phyloP scores from a whole-genome alignment of 140 eudicot species.

The Anethum foeniculum region DNA sequence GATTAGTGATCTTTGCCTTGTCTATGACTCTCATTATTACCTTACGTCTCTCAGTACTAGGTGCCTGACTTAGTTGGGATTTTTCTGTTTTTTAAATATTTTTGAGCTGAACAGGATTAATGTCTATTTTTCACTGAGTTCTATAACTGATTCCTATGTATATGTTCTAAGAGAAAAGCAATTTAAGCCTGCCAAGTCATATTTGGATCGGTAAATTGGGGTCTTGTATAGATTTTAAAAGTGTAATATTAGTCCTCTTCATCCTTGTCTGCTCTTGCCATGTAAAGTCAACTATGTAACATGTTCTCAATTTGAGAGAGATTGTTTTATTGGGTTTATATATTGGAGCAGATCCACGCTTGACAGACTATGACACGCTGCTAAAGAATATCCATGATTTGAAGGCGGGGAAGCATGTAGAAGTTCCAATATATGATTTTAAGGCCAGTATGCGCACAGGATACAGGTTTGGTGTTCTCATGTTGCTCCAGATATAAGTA shows the following conservation, averaged over 20 bases:
- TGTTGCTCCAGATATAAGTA: not conserved
- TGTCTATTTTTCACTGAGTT: not conserved
- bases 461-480: constrained; percentile 46
- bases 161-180: not conserved
- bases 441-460: constrained; percentile 88
- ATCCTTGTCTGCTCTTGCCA: not conserved
- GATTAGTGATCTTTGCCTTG: not conserved
- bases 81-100: not conserved
- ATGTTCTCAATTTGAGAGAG: not conserved
- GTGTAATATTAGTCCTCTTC: not conserved
- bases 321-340: constrained; percentile 2
- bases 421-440: constrained; percentile 88
- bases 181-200: not conserved
- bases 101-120: not conserved
- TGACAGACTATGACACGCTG: constrained; percentile 92
- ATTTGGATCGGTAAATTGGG: not conserved
- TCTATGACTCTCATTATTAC: not conserved
- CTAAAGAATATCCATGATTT: constrained; percentile 76
- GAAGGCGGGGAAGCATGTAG: constrained; percentile 63
- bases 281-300: not conserved
- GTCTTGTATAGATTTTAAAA: not conserved
- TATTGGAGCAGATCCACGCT: constrained; percentile 68
- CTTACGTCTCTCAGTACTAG: not conserved
- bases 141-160: not conserved
- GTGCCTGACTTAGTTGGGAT: not conserved